Conservation (phyloP, 2,329 filamentous ascomycete genomes). For the Cucurbitaria berberidis region DNA sequence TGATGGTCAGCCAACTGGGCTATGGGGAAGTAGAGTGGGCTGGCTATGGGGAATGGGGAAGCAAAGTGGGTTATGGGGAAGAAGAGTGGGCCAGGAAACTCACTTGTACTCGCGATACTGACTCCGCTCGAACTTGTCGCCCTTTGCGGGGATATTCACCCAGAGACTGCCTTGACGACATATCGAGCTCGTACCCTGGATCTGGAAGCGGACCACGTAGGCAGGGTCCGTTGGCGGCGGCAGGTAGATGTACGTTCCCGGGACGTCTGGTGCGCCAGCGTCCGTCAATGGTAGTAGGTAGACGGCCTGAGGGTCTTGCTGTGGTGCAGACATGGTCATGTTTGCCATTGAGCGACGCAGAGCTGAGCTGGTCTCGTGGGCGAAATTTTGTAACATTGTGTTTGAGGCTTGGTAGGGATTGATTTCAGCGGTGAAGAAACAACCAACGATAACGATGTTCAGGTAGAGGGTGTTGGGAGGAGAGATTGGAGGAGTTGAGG, state of each 20-base stretch:
- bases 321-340: constrained; percentile 32
- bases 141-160: constrained; percentile 89
- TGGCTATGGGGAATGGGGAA: too few species aligned
- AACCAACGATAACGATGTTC: constrained; percentile 1
- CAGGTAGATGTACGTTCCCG: constrained; percentile 90
- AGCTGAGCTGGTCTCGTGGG: constrained; percentile 11
- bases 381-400: constrained; percentile 27
- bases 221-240: constrained; percentile 75
- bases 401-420: too few species aligned
- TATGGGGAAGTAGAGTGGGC: neutral
- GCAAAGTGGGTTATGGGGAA: neutral
- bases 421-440: constrained; percentile 12
- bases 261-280: constrained; percentile 86
- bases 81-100: constrained; percentile 41
- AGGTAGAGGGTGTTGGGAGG: constrained; percentile 16
- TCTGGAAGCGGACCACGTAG: constrained; percentile 83
- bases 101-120: constrained; percentile 90
- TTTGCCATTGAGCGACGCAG: constrained; percentile 12
- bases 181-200: constrained; percentile 94
- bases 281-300: constrained; percentile 92
- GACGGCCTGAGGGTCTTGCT: constrained; percentile 55
- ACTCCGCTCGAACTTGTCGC: constrained; percentile 75
- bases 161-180: constrained; percentile 93
- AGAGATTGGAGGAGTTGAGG: neutral
- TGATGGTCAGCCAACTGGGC: constrained; percentile 16